Conservation (phyloP, 2,329 filamentous ascomycete species). For the Xylaria sp. region DNA sequence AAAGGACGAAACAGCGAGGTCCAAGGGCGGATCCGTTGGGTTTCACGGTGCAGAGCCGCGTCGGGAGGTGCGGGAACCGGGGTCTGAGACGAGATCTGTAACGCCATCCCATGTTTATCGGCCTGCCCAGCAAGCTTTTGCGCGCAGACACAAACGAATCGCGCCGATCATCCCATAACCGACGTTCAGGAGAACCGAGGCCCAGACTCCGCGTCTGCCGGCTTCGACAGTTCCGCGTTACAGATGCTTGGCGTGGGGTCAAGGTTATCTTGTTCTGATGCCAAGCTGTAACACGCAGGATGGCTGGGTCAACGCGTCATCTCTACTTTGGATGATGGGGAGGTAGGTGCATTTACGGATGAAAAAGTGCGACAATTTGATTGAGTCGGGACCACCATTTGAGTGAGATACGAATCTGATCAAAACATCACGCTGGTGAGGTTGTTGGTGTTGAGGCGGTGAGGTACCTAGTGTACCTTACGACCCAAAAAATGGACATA, state of each 20-base stretch:
- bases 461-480: too few species aligned
- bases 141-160: slow-evolving; percentile 20
- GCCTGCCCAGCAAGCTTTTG: background rate
- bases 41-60: slow-evolving; percentile 33
- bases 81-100: slow-evolving; percentile 49
- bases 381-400: slow-evolving; percentile 29
- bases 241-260: slow-evolving; percentile 34
- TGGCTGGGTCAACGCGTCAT: slow-evolving; percentile 3
- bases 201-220: slow-evolving; percentile 19
- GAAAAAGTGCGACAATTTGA: slow-evolving; percentile 10
- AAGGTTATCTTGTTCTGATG: slow-evolving; percentile 4
- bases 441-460: too few species aligned
- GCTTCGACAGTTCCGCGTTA: slow-evolving; percentile 31
- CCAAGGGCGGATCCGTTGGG: slow-evolving; percentile 36
- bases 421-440: background rate
- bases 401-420: slow-evolving; percentile 7
- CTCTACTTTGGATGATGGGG: background rate
- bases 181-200: slow-evolving; percentile 10
- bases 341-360: slow-evolving; percentile 4
- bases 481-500: too few species aligned
- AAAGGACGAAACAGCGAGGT: slow-evolving; percentile 38
- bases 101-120: slow-evolving; percentile 24
- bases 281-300: slow-evolving; percentile 20
- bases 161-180: slow-evolving; percentile 9
- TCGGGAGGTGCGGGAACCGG: slow-evolving; percentile 40